Evolutionary conservation across 352 stramenopile genomes (phyloP), one percentile per base, ranked within the genome.

Genomic region (Phytophthora sp.): DNA sequence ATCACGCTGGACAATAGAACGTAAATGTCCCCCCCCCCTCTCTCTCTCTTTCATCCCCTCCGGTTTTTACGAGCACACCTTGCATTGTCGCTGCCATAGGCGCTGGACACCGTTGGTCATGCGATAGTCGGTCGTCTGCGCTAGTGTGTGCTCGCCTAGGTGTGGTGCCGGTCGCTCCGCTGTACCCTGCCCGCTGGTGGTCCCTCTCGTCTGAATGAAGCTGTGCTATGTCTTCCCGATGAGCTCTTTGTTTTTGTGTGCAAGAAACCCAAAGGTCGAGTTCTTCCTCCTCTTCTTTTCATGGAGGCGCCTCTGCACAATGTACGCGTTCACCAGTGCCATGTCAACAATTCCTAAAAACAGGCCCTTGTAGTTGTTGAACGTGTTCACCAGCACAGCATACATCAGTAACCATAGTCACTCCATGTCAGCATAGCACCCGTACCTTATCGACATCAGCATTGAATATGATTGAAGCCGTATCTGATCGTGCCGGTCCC

Each of bases 61-160:
- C n/a, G n/a, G n/a, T n/a, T n/a, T n/a, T n/a, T n/a, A n/a, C n/a
- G n/a, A n/a, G n/a, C n/a, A n/a, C 45, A 53, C 45, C 27, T 53
- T 27, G 15, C 45, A 53, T 38, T 53, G 15, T 13, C 45, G 3
- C n/a, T 53, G 45, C 4, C 45, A 15, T 7, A 53, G 16, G 18
- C 45, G 45, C 26, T 53, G 45, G 45, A 53, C 27, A 20, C 26
- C 45, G 12, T 53, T 53, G 30, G 38, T 50, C 23, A 33, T n/a
- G 9, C 42, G 42, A 35, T 18, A 1, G 15, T 50, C 42, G 9
- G 20, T 20, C 15, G 42, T 50, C 21, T 33, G 42, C 1, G 42
- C 8, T 35, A 50, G 42, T 8, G 42, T 33, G 16, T 50, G 42
- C 20, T 50, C 42, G 42, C 42, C 29, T 24, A 4, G 21, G 23